Base-by-base conservation (phyloP, 2,329 filamentous ascomycete species). In the Drechslerella dactyloides region DNA sequence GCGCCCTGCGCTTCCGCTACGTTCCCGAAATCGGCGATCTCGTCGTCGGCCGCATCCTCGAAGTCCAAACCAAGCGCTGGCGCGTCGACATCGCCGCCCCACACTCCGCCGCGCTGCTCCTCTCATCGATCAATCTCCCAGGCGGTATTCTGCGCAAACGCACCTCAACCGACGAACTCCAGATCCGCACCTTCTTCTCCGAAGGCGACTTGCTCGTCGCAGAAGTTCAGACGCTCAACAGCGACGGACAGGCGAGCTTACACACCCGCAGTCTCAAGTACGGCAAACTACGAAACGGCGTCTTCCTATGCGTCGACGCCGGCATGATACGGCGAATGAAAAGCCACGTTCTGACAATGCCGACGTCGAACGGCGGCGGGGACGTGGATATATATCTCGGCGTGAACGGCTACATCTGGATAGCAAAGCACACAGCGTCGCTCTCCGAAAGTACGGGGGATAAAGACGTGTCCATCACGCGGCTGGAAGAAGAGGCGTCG, bases 351-450 rank as follows among this genome's bases (percentile, higher is more conserved):
- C 96, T 94, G 85, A 94, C 91, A 0, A 82, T 96, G 76, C 85
- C 89, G 69, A 81, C 84, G 35, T 77, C 80, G 69, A 82, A 84
- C 35, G 84, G 85, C 35, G 84, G 86, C 58, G 88, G 87, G 74
- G 86, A 87, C 53, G 85, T 99, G 27, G 91, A 97, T 78, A 87
- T 97, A 6, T 85, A 96, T 58, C 83, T 99, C 0, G 94, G 94
- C 1, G 94, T 99, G 42, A 99, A 99, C 77, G 94, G 94, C 0
- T 97, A 96, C 79, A 92, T 97, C 68, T 99, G 91, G 90, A 93
- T 97, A 77, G 88, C 89, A 80, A 93, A 91, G 81, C 91, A 96
- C 87, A 78, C 6, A 77, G 80, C 44, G 78, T 80, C 42, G 81
- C 75, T 55, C 55, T 77, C 75, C 60, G 78, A 76, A 13, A 79